Evolutionary conservation across 2,329 filamentous ascomycete species (phyloP).

Genomic region (Fusarium robinianum): DNA sequence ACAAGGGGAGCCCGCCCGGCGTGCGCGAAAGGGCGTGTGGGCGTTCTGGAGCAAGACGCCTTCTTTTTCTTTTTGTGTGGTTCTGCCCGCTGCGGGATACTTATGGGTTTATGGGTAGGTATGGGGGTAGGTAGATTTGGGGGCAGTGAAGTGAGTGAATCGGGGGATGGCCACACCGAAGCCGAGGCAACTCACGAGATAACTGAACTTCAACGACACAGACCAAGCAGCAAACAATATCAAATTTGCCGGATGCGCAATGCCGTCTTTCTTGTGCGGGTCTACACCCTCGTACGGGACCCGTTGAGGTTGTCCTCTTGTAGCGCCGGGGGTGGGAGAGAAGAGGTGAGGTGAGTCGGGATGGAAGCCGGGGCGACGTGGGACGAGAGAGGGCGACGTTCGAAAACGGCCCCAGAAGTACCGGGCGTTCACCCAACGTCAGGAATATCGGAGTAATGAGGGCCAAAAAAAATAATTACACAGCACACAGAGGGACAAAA

Average conservation of each 20-base stretch:
- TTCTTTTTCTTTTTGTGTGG: constrained; percentile 6
- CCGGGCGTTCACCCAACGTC: too few species aligned
- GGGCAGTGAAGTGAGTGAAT: constrained; percentile 16
- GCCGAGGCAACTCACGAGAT: constrained; percentile 26
- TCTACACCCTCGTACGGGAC: constrained; percentile 3
- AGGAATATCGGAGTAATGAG: too few species aligned
- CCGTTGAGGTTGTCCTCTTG: background rate
- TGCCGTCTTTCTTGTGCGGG: constrained; percentile 4
- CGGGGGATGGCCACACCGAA: constrained; percentile 22
- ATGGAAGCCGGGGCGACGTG: constrained; percentile 24
- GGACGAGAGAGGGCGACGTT: too few species aligned
- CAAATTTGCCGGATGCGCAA: constrained; percentile 6
- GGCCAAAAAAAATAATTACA: too few species aligned
- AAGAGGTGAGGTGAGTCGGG: constrained; percentile 17
- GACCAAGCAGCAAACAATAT: constrained; percentile 16
- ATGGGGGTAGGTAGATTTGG: constrained; percentile 15
- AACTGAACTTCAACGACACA: constrained; percentile 7
- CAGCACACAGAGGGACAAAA: too few species aligned
- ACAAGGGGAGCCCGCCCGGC: constrained; percentile 9
- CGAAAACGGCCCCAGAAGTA: too few species aligned
- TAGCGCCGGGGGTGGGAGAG: constrained; percentile 11
- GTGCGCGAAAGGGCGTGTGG: constrained; percentile 10
- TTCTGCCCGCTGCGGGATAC: constrained; percentile 14
- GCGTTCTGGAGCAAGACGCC: constrained; percentile 7
- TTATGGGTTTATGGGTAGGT: constrained; percentile 7